Percentiles rank a stretch among this genome's conserved stretches.
Evolutionary conservation across 2,329 filamentous ascomycete species (phyloP).

Genomic region (Nigrospora sphaerica): DNA sequence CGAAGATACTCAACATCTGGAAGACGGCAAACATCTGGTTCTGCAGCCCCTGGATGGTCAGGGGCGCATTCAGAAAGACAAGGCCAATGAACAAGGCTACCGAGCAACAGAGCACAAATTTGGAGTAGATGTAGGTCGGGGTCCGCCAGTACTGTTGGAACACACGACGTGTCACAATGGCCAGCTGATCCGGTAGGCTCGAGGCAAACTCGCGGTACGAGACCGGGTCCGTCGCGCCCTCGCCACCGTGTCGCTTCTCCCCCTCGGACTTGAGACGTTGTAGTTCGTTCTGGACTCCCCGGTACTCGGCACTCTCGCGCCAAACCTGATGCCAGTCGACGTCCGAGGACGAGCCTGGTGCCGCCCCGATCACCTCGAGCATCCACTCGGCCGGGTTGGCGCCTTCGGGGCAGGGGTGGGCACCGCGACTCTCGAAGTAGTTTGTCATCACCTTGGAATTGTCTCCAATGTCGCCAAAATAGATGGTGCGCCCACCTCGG

Average conservation of each 20-base stretch:
- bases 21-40: conserved; percentile 71
- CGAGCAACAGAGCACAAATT: conserved; percentile 48
- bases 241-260: not conserved
- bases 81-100: conserved; percentile 56
- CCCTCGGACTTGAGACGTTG: not conserved
- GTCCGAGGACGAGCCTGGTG: conserved; percentile 35
- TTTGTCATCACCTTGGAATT: conserved; percentile 37
- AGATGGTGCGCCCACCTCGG: conserved; percentile 46
- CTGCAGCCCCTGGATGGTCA: conserved; percentile 56
- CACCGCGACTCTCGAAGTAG: conserved; percentile 54
- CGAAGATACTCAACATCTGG: conserved; percentile 69
- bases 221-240: conserved; percentile 6
- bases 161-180: conserved; percentile 58
- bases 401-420: conserved; percentile 37
- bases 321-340: conserved; percentile 26
- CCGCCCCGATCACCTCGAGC: conserved; percentile 32
- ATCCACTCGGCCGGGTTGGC: conserved; percentile 62
- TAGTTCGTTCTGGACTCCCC: conserved; percentile 7
- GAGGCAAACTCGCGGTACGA: conserved; percentile 65
- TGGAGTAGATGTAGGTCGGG: conserved; percentile 71
- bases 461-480: conserved; percentile 48
- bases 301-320: conserved; percentile 47
- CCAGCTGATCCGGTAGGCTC: conserved; percentile 60
- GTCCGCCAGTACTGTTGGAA: conserved; percentile 83
- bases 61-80: not conserved